Base-by-base conservation (phyloP, 1,284 basidiomycete species). In the Gomphus sp. region DNA sequence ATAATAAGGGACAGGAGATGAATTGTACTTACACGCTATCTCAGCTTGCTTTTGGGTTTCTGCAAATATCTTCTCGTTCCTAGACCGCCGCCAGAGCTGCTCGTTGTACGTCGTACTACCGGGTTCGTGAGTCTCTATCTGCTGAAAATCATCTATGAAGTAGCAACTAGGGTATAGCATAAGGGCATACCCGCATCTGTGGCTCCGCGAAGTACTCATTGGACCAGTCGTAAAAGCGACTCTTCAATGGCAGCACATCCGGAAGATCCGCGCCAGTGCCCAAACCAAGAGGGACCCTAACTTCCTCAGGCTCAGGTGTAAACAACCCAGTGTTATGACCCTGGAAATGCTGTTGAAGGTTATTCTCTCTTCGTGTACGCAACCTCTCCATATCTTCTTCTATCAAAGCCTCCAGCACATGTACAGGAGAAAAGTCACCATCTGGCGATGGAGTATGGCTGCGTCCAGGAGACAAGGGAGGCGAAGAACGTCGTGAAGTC, bases 161-260 rank as follows among this genome's bases (percentile, higher is more conserved):
- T 18, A 48, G 47, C 49, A 9, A 33, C 8, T 50, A 22, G 6
- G 8, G 2, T 11, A 9, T 25, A n/a, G 16, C 10, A 4, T 55
- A 47, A 41, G 4, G 7, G 16, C 8, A 74, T 85, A 93, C 91
- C 76, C 92, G 87, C 94, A 98, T 97, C 72, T 97, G 96, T 4
- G 96, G 94, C 72, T 98, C 95, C 63, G 91, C 94, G 76, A 98
- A 99, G 71, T 98, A 98, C 69, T 98, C 95, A 67, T 87, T 85
- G 62, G 93, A 94, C 92, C 93, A 98, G 68, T 97, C 94, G 69
- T 91, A 99, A 71, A 93, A 95, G 2, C 84, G 81, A 67, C 91
- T 94, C 73, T 93, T 93, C 65, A 99, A 74, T 0, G 96, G 96
- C 61, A 99, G 73, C 9, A 82, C 78, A 64, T 90, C 86, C 52